phyloP scores from a whole-genome alignment of 441 rosid species.

The Croton setiger region DNA sequence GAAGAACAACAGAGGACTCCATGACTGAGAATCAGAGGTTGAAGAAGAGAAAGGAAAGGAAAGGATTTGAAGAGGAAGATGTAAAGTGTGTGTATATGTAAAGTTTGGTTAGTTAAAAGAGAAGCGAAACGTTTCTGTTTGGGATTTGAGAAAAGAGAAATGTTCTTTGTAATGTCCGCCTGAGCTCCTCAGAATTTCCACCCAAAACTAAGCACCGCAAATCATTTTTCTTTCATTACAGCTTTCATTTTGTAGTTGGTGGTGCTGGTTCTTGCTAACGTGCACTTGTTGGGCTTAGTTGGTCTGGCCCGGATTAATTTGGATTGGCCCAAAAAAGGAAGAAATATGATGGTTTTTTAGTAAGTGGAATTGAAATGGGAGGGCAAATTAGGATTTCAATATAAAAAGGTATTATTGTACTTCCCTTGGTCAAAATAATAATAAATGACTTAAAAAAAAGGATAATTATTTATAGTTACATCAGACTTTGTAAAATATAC shows the following conservation, averaged over 20 bases:
- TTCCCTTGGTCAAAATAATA: no score
- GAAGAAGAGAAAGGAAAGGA: neutral
- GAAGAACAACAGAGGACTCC: slow-evolving; percentile 69
- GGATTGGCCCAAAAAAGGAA: neutral
- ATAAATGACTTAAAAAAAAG: no score
- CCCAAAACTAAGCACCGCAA: slow-evolving; percentile 1
- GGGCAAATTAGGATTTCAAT: no score
- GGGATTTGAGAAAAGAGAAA: neutral
- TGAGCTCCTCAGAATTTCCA: slow-evolving; percentile 28
- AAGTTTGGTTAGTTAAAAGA: slow-evolving; percentile 21
- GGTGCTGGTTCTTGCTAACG: neutral
- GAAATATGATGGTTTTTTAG: neutral
- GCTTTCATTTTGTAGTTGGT: neutral
- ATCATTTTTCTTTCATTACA: no score
- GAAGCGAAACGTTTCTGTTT: slow-evolving; percentile 7
- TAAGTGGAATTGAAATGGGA: neutral
- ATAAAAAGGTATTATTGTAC: no score
- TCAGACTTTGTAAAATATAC: no score
- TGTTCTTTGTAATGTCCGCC: slow-evolving; percentile 43
- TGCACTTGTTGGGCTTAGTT: neutral
- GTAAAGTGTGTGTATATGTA: no score
- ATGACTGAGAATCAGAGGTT: slow-evolving; percentile 21
- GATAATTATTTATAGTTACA: no score
- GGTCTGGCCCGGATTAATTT: neutral
- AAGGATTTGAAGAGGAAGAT: no score